Conservation (phyloP, 169 alveolate genomes). For the Babesia divergens region DNA sequence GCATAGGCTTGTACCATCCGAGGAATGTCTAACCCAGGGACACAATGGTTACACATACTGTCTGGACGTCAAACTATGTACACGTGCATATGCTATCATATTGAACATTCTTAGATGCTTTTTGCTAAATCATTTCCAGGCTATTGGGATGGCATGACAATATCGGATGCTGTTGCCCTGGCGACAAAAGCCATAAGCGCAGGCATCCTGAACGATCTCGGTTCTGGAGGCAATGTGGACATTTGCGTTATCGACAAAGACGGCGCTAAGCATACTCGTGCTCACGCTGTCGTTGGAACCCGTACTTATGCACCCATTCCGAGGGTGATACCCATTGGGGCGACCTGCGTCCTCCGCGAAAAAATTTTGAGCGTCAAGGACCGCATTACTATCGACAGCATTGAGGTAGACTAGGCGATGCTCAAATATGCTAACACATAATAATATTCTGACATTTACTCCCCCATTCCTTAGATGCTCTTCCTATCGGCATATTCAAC, state of each 20-base stretch:
- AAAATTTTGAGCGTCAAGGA: conserved; percentile 69
- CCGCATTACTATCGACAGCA: conserved; percentile 60
- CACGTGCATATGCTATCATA: background rate
- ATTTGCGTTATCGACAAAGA: conserved; percentile 86
- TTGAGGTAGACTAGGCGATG: conserved; percentile 36
- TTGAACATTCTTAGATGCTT: background rate
- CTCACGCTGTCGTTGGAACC: conserved; percentile 70
- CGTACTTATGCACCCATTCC: conserved; percentile 76
- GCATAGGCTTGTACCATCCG: background rate
- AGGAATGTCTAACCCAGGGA: no score
- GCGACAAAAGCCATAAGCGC: conserved; percentile 93
- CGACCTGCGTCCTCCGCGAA: conserved; percentile 76
- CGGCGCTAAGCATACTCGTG: conserved; percentile 82
- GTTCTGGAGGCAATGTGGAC: conserved; percentile 95
- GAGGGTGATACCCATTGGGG: conserved; percentile 73
- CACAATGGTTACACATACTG: no score
- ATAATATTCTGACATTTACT: background rate
- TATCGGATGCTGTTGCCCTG: conserved; percentile 88
- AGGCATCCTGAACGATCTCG: conserved; percentile 95
- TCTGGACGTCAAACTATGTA: no score
- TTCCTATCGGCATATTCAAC: background rate
- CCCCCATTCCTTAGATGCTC: background rate
- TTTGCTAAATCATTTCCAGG: conserved; percentile 6
- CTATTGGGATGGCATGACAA: conserved; percentile 89
- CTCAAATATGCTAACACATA: background rate